Conservation (phyloP, 441 rosid genomes). For the Metrosideros polymorpha region DNA sequence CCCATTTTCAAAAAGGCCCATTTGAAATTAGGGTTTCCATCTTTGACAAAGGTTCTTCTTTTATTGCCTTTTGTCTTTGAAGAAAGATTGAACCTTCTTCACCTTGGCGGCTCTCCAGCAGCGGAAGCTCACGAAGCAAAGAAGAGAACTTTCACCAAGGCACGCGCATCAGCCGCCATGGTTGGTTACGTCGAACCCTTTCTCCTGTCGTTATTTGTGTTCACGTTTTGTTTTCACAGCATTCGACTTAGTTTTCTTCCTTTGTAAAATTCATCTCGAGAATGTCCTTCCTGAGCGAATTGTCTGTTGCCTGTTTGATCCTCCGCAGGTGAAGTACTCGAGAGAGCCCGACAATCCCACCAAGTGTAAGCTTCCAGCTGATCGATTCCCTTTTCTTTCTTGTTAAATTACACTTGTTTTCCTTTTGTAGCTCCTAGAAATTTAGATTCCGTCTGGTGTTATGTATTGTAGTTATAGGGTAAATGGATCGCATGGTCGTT, state of each 20-base stretch:
- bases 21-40: not conserved
- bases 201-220: not conserved
- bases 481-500: not conserved
- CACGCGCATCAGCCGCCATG: not conserved
- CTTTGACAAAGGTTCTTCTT: not conserved
- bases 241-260: not conserved
- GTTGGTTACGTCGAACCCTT: not conserved
- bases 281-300: not conserved
- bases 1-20: not conserved
- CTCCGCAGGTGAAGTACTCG: slow-evolving; percentile 65
- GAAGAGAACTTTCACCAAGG: not conserved
- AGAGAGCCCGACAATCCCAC: slow-evolving; percentile 63
- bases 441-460: not conserved
- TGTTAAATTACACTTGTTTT: not conserved
- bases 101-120: not conserved
- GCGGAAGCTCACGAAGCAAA: not conserved
- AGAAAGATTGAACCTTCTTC: not conserved
- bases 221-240: too few relatives aligned
- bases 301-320: not conserved
- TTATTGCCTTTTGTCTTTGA: not conserved
- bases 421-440: not conserved
- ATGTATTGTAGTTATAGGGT: not conserved
- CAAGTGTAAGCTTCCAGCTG: slow-evolving; percentile 35
- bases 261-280: not conserved
- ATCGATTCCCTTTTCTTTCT: not conserved